Evolutionary conservation across 306 rosid species (phyloP).

Genomic region (Acacia acuminata): DNA sequence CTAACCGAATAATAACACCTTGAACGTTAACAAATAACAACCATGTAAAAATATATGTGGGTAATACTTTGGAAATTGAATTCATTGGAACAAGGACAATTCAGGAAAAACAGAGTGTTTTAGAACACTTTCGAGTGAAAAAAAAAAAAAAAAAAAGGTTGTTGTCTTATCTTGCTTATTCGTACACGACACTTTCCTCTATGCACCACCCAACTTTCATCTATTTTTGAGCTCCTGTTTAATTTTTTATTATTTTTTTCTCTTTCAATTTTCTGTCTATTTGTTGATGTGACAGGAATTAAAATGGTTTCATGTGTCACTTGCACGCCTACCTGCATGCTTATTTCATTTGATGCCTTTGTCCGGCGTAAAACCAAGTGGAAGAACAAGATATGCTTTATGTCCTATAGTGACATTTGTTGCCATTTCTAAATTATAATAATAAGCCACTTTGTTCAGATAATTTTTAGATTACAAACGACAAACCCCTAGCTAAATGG

Average conservation of each 20-base stretch:
- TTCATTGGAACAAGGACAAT: not conserved
- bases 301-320: constrained; percentile 19
- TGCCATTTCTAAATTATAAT: not conserved
- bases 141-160: not conserved
- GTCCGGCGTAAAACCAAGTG: constrained; percentile 8
- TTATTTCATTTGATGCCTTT: constrained; percentile 26
- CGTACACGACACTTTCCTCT: constrained; percentile 1
- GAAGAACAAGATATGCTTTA: not conserved
- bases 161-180: not conserved
- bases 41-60: not conserved
- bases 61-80: not conserved
- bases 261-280: not conserved
- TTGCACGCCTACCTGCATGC: not conserved
- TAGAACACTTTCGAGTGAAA: not conserved
- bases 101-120: not conserved
- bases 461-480: not conserved
- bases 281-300: constrained; percentile 25
- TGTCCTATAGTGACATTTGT: not conserved
- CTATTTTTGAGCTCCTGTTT: constrained; percentile 1
- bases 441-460: not conserved
- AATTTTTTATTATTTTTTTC: not conserved
- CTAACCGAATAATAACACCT: no score
- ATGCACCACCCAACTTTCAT: not conserved
- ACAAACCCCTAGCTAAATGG: not conserved
- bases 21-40: no score